These are phyloP conservation scores for Brassica nigra DNA, from an alignment of 345 rosid genomes.

Conservation along the genomic window DNA sequence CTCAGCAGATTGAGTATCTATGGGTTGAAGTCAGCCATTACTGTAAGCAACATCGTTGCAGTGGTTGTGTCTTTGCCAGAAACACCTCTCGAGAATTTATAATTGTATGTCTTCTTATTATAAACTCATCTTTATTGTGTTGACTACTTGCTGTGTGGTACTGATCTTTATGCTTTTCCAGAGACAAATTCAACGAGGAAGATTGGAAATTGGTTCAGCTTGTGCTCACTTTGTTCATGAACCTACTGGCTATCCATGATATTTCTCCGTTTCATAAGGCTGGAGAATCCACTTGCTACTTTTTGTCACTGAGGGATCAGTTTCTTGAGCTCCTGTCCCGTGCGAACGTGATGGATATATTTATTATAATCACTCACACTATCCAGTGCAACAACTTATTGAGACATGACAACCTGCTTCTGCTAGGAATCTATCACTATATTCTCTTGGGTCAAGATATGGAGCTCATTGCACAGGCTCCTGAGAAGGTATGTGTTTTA, in stretches of 20 bases:
- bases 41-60: constrained; percentile 58
- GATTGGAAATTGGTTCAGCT: constrained; percentile 98
- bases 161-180: constrained; percentile 40
- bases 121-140: not conserved
- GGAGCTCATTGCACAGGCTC: constrained; percentile 61
- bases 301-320: constrained; percentile 69
- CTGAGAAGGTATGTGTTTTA: constrained; percentile 52
- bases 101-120: constrained; percentile 45
- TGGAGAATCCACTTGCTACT: constrained; percentile 63
- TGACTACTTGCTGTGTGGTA: not conserved
- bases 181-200: constrained; percentile 79
- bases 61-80: constrained; percentile 80
- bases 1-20: constrained; percentile 79
- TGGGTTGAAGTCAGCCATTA: constrained; percentile 84
- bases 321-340: constrained; percentile 71
- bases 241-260: constrained; percentile 86
- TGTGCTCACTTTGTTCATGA: constrained; percentile 77
- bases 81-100: constrained; percentile 79
- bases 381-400: constrained; percentile 59
- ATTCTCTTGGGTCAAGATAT: constrained; percentile 79
- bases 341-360: constrained; percentile 78
- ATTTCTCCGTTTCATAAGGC: constrained; percentile 66
- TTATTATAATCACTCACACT: constrained; percentile 67
- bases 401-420: constrained; percentile 79
- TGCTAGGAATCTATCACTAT: constrained; percentile 74